These are phyloP conservation scores for Peronosclerospora sorghi DNA, from an alignment of 352 stramenopile species.

Conservation along the genomic window DNA sequence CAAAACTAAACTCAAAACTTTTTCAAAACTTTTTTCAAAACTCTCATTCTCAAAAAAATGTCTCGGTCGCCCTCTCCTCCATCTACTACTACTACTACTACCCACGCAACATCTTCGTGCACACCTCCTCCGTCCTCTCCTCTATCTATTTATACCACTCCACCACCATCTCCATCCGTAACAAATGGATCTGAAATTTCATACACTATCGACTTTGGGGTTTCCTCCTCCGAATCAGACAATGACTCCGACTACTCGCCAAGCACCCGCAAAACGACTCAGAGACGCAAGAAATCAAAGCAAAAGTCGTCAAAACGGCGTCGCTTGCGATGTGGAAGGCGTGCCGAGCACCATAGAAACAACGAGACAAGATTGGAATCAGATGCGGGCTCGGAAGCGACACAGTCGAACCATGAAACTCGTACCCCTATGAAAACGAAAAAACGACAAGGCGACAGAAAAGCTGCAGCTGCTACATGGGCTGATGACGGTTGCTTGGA, in stretches of 20 bases:
- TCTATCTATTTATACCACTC: constrained; percentile 6
- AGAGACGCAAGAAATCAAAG: constrained; percentile 1
- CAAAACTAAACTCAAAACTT: too few relatives aligned
- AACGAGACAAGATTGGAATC: not conserved
- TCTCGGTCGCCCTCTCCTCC: constrained; percentile 1
- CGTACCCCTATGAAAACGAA: constrained; percentile 3
- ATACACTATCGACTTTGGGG: constrained; percentile 4
- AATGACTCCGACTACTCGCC: constrained; percentile 31
- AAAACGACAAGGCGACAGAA: constrained; percentile 9
- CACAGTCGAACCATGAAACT: not conserved
- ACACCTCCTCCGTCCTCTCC: constrained; percentile 5
- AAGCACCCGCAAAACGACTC: not conserved
- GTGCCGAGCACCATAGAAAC: too few relatives aligned
- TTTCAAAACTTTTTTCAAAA: too few relatives aligned
- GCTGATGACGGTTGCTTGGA: constrained; percentile 31
- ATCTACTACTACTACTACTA: not conserved
- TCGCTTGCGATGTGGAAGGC: constrained; percentile 10
- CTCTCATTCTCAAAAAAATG: too few relatives aligned
- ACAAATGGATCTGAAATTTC: constrained; percentile 4
- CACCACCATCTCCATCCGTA: constrained; percentile 2
- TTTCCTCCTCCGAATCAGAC: constrained; percentile 19
- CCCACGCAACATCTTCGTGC: not conserved
- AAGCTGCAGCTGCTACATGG: constrained; percentile 23
- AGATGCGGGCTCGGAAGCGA: constrained; percentile 4
- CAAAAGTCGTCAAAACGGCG: constrained; percentile 11